Conservation (phyloP, 176 grass and related monocot genomes). For the Triticum turgidum region DNA sequence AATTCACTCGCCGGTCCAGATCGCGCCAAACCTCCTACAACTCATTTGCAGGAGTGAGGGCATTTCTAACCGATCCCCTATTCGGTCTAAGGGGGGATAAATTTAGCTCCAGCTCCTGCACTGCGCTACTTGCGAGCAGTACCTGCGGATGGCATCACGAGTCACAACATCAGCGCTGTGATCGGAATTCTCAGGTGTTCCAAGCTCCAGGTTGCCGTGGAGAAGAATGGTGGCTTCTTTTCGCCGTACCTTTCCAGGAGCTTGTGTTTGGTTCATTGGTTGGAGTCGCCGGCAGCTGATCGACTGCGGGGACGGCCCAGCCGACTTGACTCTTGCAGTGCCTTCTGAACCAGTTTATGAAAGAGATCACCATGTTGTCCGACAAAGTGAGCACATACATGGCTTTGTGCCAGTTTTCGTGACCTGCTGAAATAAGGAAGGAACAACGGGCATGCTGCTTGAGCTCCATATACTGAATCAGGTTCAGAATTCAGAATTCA, state of each 20-base stretch:
- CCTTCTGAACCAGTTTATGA: slow-evolving; percentile 80
- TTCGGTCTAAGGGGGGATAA: too few relatives aligned
- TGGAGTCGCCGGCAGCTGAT: slow-evolving; percentile 55
- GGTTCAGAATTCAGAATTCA: not conserved
- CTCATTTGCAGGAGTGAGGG: too few relatives aligned
- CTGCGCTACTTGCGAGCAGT: slow-evolving; percentile 1
- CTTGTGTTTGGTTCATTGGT: slow-evolving; percentile 5
- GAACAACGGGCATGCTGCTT: not conserved
- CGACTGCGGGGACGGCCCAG: slow-evolving; percentile 38
- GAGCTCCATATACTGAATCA: not conserved
- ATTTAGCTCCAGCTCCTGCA: slow-evolving; percentile 47
- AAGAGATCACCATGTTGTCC: slow-evolving; percentile 68
- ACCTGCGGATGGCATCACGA: too few relatives aligned
- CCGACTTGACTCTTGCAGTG: slow-evolving; percentile 55
- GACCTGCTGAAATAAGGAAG: slow-evolving; percentile 45
- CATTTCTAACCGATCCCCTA: too few relatives aligned
- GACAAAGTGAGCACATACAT: slow-evolving; percentile 67
- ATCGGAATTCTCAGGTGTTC: too few relatives aligned
- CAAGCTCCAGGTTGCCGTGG: too few relatives aligned
- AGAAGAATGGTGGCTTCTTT: too few relatives aligned
- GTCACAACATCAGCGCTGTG: not conserved
- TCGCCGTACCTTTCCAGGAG: too few relatives aligned
- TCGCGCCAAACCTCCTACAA: too few relatives aligned
- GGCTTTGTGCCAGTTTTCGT: slow-evolving; percentile 61
- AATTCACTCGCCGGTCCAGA: too few relatives aligned